Base-by-base conservation (phyloP, 2,329 filamentous ascomycete species). In the Penicillium concentricum region DNA sequence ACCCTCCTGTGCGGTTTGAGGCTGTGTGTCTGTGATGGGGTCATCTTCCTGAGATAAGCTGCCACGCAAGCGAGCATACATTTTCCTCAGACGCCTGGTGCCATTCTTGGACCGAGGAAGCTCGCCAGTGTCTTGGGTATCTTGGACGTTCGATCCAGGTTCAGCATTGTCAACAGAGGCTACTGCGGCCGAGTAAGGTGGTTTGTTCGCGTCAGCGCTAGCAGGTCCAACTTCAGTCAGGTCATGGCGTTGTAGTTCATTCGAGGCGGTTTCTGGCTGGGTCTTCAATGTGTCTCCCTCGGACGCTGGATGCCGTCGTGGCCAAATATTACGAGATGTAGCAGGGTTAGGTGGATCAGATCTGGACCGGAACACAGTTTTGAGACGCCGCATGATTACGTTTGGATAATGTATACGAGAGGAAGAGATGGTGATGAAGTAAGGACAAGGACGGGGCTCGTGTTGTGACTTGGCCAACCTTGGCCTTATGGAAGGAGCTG, bases 301-400 rank as follows among this genome's bases (percentile, higher is more conserved):
- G 5, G 61, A 56, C 13, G 59, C 44, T 41, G 50, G 64, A 37
- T 45, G 58, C 10, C 53, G 37, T 16, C 60, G 51, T 42, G 49
- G 43, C 61, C 64, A 61, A 37, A 45, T 22, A 26, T 34, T 48
- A 49, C 55, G 59, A 50, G 58, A 22, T 35, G 48, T 16, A 47
- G 48, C 45, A 51, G 42, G 35, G 20, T 52, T 12, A 3, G 57
- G 41, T 4, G 45, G 15, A n/a, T 52, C 47, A 1, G 54, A 39
- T 26, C 52, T 59, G 6, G 56, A 44, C 24, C 59, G 48, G 32
- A 60, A 60, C 2, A 63, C 54, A 24, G 39, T 20, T 34, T 28
- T 57, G 46, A 66, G 50, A 22, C 51, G 47, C 28, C 55, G 38
- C 62, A 65, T 66, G 34, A 12, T 60, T 50, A 42, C 41, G 20